Evolutionary conservation across 2,329 filamentous ascomycete genomes (phyloP).

Genomic region (Fusarium cicatricum): DNA sequence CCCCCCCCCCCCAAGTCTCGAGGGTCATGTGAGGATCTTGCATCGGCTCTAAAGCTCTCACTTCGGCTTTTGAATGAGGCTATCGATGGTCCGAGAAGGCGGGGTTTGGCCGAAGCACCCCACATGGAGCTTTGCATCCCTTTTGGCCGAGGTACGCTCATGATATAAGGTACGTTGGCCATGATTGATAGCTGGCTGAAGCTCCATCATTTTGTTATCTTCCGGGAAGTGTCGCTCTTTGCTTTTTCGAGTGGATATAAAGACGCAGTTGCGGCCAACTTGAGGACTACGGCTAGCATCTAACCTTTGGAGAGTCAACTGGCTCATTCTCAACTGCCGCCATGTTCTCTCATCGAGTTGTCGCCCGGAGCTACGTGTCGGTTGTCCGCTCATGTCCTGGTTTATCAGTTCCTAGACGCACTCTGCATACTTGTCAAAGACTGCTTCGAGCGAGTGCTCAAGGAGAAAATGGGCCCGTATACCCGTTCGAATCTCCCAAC

Average conservation of each 20-base stretch:
- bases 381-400: not conserved
- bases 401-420: not conserved
- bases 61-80: slow-evolving; percentile 28
- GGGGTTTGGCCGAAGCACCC: slow-evolving; percentile 38
- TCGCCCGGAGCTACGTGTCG: slow-evolving; percentile 20
- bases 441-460: slow-evolving; percentile 33
- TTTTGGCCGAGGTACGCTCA: slow-evolving; percentile 39
- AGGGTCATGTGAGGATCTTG: not conserved
- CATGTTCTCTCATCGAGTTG: slow-evolving; percentile 27
- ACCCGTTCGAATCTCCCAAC: not conserved
- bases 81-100: slow-evolving; percentile 30
- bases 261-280: not conserved
- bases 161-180: not conserved
- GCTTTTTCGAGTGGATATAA: not conserved
- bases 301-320: not conserved
- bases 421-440: not conserved
- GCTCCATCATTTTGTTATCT: not conserved
- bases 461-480: not conserved
- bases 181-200: slow-evolving; percentile 1
- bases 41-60: slow-evolving; percentile 10
- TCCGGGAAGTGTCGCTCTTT: not conserved
- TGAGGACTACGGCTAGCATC: not conserved
- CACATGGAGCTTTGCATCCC: slow-evolving; percentile 36
- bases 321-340: not conserved
- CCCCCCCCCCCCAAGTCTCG: slow-evolving; percentile 2